phyloP scores from a whole-genome alignment of 1,284 basidiomycete species.

The Cutaneotrichosporon cavernicola region DNA sequence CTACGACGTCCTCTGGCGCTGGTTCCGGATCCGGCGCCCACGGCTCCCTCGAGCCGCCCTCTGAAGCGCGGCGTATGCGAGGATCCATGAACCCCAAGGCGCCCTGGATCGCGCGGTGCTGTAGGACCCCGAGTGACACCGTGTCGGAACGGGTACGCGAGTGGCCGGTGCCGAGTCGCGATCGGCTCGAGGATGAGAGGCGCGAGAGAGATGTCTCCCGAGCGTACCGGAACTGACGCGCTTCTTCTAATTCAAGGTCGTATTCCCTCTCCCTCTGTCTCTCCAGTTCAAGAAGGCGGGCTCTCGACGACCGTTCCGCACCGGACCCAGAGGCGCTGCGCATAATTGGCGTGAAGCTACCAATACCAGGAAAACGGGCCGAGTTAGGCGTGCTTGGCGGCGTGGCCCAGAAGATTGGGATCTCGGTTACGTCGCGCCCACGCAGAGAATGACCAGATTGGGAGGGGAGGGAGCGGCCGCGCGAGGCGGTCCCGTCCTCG shows the following conservation, averaged over 20 bases:
- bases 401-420: constrained; percentile 17
- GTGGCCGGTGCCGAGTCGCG: not conserved
- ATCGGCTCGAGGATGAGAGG: not conserved
- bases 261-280: constrained; percentile 4
- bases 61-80: constrained; percentile 16
- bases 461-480: not conserved
- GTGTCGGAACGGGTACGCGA: constrained; percentile 10
- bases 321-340: constrained; percentile 3
- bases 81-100: not conserved
- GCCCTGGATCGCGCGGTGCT: not conserved
- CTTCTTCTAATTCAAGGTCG: not conserved
- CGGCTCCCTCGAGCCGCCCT: constrained; percentile 11
- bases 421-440: not conserved
- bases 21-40: not conserved
- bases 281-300: not conserved
- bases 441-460: not conserved
- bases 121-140: constrained; percentile 3
- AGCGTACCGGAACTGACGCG: not conserved
- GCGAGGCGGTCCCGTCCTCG: not conserved
- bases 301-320: not conserved
- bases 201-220: not conserved
- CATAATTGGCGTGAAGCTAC: constrained; percentile 5
- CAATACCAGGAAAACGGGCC: not conserved
- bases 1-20: not conserved
- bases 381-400: constrained; percentile 8